phyloP scores from a whole-genome alignment of 805 yeast genomes.

The Kazachstania taianensis region DNA sequence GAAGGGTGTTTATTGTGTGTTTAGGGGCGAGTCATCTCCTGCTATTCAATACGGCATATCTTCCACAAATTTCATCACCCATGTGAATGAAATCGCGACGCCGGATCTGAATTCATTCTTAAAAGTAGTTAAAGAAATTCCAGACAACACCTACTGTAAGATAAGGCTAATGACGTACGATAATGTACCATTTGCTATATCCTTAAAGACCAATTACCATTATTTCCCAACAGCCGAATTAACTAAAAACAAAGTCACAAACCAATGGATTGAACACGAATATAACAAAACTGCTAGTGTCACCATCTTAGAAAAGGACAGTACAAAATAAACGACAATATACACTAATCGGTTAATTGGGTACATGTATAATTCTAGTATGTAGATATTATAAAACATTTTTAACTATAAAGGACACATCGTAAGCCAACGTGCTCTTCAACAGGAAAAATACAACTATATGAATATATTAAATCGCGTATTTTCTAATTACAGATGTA shows the following conservation, averaged over 20 bases:
- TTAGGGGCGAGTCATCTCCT: conserved; percentile 73
- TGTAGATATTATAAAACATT: too few relatives aligned
- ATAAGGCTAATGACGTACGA: conserved; percentile 77
- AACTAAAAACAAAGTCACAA: conserved; percentile 36
- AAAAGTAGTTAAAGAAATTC: conserved; percentile 53
- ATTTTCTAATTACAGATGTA: background rate
- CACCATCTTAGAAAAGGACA: too few relatives aligned
- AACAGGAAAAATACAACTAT: too few relatives aligned
- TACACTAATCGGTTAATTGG: background rate
- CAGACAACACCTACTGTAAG: conserved; percentile 74
- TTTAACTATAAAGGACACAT: background rate
- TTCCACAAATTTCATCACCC: conserved; percentile 78
- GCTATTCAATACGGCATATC: conserved; percentile 73
- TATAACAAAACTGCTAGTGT: conserved; percentile 29
- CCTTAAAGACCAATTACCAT: conserved; percentile 79
- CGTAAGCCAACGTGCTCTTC: too few relatives aligned
- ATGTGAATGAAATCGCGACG: conserved; percentile 69
- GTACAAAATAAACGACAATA: too few relatives aligned
- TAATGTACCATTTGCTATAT: conserved; percentile 75
- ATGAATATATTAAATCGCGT: background rate
- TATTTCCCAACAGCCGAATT: conserved; percentile 70
- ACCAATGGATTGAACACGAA: conserved; percentile 47
- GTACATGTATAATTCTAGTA: background rate
- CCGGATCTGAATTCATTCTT: conserved; percentile 60
- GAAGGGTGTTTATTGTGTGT: conserved; percentile 72